Percentiles rank a stretch among this genome's conserved stretches.
These are phyloP conservation scores for Dendrobium nobile DNA, from an alignment of 106 monocot genomes.

Conservation along the genomic window DNA sequence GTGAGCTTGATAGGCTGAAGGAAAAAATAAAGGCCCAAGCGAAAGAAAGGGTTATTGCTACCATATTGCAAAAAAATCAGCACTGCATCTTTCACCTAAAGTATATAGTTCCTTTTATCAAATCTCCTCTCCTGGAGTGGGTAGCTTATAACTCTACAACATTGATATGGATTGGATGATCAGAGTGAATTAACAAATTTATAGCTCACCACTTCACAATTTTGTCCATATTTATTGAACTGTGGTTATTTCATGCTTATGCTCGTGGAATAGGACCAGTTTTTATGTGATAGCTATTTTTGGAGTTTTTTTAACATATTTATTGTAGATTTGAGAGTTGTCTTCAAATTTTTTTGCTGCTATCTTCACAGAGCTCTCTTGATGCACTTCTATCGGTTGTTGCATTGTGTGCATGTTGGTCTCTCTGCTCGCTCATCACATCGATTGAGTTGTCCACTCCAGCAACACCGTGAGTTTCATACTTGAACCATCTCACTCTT, in stretches of 20 bases:
- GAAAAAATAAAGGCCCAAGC: too few species aligned
- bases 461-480: conserved; percentile 13
- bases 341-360: background rate
- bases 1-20: background rate
- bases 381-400: conserved; percentile 47
- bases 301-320: background rate
- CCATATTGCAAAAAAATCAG: background rate
- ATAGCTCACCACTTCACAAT: background rate
- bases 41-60: background rate
- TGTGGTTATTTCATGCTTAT: background rate
- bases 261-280: background rate
- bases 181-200: background rate
- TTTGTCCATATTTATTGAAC: background rate
- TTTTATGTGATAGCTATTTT: background rate
- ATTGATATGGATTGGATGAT: background rate
- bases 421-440: conserved; percentile 26
- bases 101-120: too few species aligned
- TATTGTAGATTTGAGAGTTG: background rate
- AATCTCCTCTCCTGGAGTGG: background rate
- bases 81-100: background rate
- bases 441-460: conserved; percentile 13
- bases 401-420: conserved; percentile 32
- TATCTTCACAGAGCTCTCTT: conserved; percentile 58
- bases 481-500: background rate
- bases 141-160: background rate